A percentile compares a stretch with the other conserved stretches of the same genome.
Conservation (phyloP, 139 green algal genomes). For the Coccomyxa sp. region DNA sequence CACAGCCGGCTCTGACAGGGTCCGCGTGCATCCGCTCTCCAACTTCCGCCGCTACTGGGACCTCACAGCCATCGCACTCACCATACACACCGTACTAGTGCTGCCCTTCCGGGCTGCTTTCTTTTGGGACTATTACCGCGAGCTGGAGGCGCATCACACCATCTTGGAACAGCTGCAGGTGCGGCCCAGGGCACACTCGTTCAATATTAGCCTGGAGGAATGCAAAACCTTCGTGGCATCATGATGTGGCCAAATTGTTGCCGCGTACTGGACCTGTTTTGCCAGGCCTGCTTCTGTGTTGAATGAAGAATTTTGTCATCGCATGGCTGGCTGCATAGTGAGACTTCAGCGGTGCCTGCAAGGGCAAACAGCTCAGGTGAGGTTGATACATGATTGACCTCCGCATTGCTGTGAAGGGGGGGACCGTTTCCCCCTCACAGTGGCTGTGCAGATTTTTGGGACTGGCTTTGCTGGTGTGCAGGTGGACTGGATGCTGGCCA, state of each 20-base stretch:
- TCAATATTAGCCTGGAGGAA: not conserved
- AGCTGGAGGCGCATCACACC: conserved; percentile 11
- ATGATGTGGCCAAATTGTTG: not conserved
- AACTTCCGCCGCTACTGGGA: conserved; percentile 9
- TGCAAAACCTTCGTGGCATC: not conserved
- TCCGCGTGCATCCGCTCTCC: conserved; percentile 22
- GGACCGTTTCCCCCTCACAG: too few species aligned
- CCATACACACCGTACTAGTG: conserved; percentile 21
- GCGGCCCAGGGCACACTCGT: too few species aligned
- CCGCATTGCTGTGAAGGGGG: too few species aligned
- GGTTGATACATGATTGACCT: too few species aligned
- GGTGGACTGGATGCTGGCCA: conserved; percentile 22
- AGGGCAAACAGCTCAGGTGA: too few species aligned
- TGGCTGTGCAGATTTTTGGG: too few species aligned
- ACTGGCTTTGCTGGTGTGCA: conserved; percentile 6
- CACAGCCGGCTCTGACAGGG: not conserved
- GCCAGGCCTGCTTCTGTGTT: too few species aligned
- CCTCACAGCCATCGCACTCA: conserved; percentile 14
- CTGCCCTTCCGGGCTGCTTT: conserved; percentile 27
- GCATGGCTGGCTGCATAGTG: too few species aligned
- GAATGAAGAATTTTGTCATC: too few species aligned
- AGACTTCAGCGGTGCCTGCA: too few species aligned
- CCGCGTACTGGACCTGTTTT: too few species aligned
- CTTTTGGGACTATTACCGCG: conserved; percentile 15
- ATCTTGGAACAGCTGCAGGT: conserved; percentile 21